Conservation (phyloP, 768 basidiomycete species). For the Pleurotus pulmonarius region DNA sequence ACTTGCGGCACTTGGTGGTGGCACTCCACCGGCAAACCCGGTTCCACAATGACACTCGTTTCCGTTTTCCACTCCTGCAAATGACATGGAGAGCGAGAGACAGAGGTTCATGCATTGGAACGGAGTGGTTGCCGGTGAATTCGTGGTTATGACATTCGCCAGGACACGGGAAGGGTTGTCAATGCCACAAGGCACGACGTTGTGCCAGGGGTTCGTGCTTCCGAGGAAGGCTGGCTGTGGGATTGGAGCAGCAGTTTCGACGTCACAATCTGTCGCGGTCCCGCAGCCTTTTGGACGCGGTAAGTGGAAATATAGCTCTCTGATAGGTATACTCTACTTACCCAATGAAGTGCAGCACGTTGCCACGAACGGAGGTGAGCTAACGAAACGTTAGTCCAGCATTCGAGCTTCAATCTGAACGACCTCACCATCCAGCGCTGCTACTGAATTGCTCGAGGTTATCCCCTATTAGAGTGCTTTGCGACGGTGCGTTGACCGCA, state of each 20-base stretch:
- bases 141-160: conserved; percentile 3
- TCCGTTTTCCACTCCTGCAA: conserved; percentile 10
- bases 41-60: conserved; percentile 10
- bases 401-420: neutral
- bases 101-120: conserved; percentile 9
- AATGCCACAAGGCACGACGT: conserved; percentile 7
- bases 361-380: neutral
- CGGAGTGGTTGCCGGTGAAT: conserved; percentile 7
- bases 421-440: neutral
- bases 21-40: conserved; percentile 8
- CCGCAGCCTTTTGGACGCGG: neutral
- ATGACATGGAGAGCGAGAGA: neutral
- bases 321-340: neutral
- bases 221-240: neutral
- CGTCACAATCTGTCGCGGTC: neutral
- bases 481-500: neutral
- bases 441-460: neutral
- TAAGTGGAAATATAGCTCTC: neutral
- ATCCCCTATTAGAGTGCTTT: neutral
- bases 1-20: conserved; percentile 5
- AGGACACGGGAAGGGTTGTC: conserved; percentile 9
- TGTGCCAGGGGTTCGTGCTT: neutral
- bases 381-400: neutral
- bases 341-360: neutral
- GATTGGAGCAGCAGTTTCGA: neutral